Base-by-base conservation (phyloP, 495 filamentous ascomycete genomes). In the Aspergillus panamensis region DNA sequence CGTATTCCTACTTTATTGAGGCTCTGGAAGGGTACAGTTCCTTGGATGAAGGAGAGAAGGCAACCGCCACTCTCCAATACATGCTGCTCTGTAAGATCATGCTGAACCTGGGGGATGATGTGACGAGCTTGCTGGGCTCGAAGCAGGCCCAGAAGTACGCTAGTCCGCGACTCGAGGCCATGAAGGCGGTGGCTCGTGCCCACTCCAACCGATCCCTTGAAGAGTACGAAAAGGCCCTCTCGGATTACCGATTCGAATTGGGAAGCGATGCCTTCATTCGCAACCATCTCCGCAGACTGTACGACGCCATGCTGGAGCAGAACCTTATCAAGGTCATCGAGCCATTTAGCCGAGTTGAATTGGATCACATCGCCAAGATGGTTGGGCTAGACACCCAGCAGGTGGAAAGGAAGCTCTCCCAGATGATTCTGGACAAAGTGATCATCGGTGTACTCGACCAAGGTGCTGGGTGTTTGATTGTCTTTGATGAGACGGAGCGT, bases 51-150 rank as follows among this genome's bases (percentile, higher is more conserved):
- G 74, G 86, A 7, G 79, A 82, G 58, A 87, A 91, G 72, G 94
- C 94, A 6, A 93, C 91, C 8, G 87, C 92, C 8, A 89, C 94
- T 25, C 78, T 99, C 61, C 96, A 99, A 76, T 99, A 99, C 82
- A 97, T 99, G 95, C 81, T 99, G 33, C 85, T 99, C 30, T 97
- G 94, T 82, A 97, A 97, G 80, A 95, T 99, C 77, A 97, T 99
- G 94, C 80, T 97, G 60, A 99, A 99, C 77, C 77, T 93, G 32
- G 90, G 84, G 61, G 92, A 97, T 78, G 94, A 99, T 75, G 93
- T 99, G 68, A 92, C 91, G 74, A 82, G 85, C 66, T 80, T 98
- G 53, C 88, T 97, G 83, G 85, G 87, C 14, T 92, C 89, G 45
- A 98, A 98, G 80, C 91, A 96, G 71, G 94, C 94, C 31, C 83